Conservation (phyloP, 2,329 filamentous ascomycete species). For the Sphaerulina populicola region DNA sequence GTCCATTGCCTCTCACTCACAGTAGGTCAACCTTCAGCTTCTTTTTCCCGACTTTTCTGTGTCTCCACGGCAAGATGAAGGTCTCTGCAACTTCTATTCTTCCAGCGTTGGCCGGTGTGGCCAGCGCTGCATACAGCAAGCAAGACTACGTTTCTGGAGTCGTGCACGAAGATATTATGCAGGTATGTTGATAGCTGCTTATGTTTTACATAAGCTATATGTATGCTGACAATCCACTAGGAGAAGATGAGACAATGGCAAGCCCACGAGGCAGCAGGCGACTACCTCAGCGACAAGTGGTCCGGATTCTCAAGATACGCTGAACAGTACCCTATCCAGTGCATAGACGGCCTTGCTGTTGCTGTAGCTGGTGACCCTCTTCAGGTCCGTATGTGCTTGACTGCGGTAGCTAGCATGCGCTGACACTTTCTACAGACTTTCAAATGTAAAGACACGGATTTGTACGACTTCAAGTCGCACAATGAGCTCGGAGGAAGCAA, state of each 20-base stretch:
- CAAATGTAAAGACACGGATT: constrained; percentile 19
- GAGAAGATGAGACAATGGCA: constrained; percentile 18
- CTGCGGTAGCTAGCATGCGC: not conserved
- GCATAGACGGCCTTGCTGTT: constrained; percentile 39
- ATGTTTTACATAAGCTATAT: not conserved
- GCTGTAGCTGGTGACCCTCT: constrained; percentile 41
- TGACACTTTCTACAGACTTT: constrained; percentile 37
- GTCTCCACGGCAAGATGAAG: constrained; percentile 14
- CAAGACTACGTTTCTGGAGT: constrained; percentile 18
- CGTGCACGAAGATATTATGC: constrained; percentile 17
- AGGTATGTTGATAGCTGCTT: constrained; percentile 10
- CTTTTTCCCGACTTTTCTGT: not conserved
- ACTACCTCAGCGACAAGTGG: constrained; percentile 18
- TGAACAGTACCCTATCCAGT: constrained; percentile 23
- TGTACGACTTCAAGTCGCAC: constrained; percentile 49
- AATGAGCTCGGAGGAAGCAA: constrained; percentile 44
- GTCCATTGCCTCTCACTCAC: not conserved
- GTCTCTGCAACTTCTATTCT: constrained; percentile 13
- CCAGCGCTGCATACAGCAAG: constrained; percentile 13
- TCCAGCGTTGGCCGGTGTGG: constrained; percentile 17
- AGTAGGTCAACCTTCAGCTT: not conserved
- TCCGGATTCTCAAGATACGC: constrained; percentile 12
- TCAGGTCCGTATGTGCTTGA: not conserved
- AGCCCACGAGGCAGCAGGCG: constrained; percentile 20
- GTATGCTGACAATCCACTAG: not conserved